phyloP scores from a whole-genome alignment of 2,329 filamentous ascomycete species.

The Cytospora paraplurivora region DNA sequence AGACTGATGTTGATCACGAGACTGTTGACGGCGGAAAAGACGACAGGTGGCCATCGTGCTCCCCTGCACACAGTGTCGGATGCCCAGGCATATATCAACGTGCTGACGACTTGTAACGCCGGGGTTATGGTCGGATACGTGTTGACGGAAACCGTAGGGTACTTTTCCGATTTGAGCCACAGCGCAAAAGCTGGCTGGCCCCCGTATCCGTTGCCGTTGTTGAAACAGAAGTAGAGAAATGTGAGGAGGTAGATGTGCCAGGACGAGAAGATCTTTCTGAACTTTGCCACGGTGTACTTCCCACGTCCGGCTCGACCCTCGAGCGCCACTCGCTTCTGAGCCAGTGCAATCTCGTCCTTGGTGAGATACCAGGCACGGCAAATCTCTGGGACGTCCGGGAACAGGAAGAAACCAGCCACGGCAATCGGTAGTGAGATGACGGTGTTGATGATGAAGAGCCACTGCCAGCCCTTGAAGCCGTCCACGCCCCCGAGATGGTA shows the following conservation, averaged over 20 bases:
- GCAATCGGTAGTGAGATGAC: constrained; percentile 59
- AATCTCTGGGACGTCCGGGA: constrained; percentile 45
- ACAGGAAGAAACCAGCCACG: constrained; percentile 51
- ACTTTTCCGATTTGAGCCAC: constrained; percentile 49
- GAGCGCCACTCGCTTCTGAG: constrained; percentile 44
- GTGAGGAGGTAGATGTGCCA: constrained; percentile 67
- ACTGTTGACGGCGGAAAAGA: constrained; percentile 53
- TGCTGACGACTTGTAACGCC: constrained; percentile 57
- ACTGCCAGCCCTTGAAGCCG: constrained; percentile 55
- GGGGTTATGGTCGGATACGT: constrained; percentile 61
- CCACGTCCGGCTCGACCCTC: constrained; percentile 48
- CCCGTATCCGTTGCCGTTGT: constrained; percentile 55
- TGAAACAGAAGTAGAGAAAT: constrained; percentile 64
- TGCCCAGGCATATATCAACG: constrained; percentile 65
- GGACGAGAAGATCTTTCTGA: constrained; percentile 61
- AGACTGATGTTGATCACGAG: constrained; percentile 45
- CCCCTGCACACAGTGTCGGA: constrained; percentile 63
- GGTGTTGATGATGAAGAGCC: constrained; percentile 61
- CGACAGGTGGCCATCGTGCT: constrained; percentile 63
- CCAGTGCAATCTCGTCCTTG: constrained; percentile 42
- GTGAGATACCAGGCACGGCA: constrained; percentile 43
- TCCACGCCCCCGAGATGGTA: constrained; percentile 48
- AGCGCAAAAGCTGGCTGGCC: constrained; percentile 58
- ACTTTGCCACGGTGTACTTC: constrained; percentile 48
- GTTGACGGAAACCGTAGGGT: constrained; percentile 48